Base-by-base conservation (phyloP, 2,329 filamentous ascomycete genomes). In the Talaromyces sp. region DNA sequence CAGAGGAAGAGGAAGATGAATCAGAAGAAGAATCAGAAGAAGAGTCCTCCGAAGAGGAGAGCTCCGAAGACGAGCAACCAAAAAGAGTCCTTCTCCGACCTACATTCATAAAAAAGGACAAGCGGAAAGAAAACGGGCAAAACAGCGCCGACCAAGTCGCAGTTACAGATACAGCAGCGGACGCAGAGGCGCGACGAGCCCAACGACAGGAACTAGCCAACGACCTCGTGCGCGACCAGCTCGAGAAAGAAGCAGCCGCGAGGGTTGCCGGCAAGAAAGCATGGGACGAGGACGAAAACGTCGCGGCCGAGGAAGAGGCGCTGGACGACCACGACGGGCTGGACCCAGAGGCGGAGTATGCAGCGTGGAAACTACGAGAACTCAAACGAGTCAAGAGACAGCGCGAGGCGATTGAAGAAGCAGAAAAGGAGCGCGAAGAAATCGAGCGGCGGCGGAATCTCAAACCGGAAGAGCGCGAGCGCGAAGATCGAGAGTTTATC, bases 351-450 rank as follows among this genome's bases (percentile, higher is more conserved):
- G 92, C 91, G 7, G 95, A 99, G 75, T 86, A 89, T 65, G 92
- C 92, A 6, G 92, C 93, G 0, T 99, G 95, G 94, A 95, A 94
- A 73, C 83, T 99, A 56, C 88, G 95, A 56, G 95, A 99, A 78
- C 83, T 99, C 50, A 89, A 89, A 75, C 89, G 95, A 8, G 87
- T 98, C 67, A 93, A 94, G 78, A 87, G 95, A 57, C 90, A 95
- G 68, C 87, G 95, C 30, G 88, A 92, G 68, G 87, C 87, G 1
- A 93, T 99, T 68, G 92, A 96, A 73, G 85, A 84, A 66, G 86
- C 87, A 36, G 95, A 99, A 79, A 86, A 85, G 65, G 93, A 97
- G 77, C 84, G 89, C 52, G 95, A 92, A 58, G 94, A 98, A 77
- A 83, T 96, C 40, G 95, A 98, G 78, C 87, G 95, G 10, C 84